Base-by-base conservation (phyloP, 805 yeast genomes). In the Candida rishiriensis region DNA sequence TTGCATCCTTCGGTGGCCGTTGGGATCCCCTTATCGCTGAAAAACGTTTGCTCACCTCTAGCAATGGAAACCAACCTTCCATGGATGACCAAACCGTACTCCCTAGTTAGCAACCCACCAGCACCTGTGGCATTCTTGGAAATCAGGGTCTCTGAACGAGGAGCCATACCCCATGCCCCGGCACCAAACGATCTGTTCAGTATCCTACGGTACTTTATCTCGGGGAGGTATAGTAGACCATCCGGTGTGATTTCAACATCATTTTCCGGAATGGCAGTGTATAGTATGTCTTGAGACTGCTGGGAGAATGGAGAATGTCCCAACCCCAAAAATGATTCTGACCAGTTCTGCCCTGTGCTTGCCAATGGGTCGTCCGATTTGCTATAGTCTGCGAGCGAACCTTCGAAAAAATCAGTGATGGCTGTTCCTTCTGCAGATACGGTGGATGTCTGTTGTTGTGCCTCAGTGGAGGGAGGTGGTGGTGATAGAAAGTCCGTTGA, bases 111-210 rank as follows among this genome's bases (percentile, higher is more conserved):
- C 29, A 63, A 48, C 9, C 71, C 71, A 8, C 66, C 69, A 8
- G 44, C 15, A 10, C 61, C 65, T 29, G 49, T 48, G 26, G 40
- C 48, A 49, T 76, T 80, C 29, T 81, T 75, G 1, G 95, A 84
- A 29, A 93, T 79, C 42, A 79, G 70, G 1, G 96, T 85, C 51
- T 86, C 91, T 0, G 95, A 81, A 44, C 99, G 71, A 10, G 99
- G 98, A 1, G 95, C 96, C 44, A 93, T 70, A 1, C 98, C 98
- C 99, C 99, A 93, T 2, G 95, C 97, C 26, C 99, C 99, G 7
- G 99, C 97, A 3, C 99, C 99, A 70, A 93, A 91, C 0, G 98
- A 95, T 33, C 74, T 73, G 65, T 91, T 91, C 52, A 93, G 66
- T 17, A 90, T 83, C 37, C 99, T 76, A 52, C 99, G 78, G 61